These are phyloP conservation scores for Ceratorhiza oryzae-sativae DNA, from an alignment of 1,284 basidiomycete species.

Conservation along the genomic window DNA sequence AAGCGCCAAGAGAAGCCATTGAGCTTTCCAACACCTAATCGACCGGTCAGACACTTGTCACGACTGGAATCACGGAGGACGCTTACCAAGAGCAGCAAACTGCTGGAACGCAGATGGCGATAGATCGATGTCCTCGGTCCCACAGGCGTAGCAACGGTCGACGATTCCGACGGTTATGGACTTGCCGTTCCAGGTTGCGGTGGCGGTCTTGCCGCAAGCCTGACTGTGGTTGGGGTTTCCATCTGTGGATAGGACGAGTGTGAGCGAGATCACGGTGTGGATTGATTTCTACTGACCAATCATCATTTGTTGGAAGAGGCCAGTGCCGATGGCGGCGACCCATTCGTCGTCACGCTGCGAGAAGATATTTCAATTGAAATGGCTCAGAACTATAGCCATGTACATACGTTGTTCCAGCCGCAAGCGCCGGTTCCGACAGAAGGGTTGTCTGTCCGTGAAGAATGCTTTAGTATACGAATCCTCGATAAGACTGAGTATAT, in stretches of 20 bases:
- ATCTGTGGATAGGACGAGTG: not conserved
- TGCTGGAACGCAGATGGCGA: slow-evolving; percentile 16
- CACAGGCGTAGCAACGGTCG: slow-evolving; percentile 27
- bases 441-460: not conserved
- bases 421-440: not conserved
- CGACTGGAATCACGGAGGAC: too few species aligned
- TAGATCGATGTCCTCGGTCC: slow-evolving; percentile 12
- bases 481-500: not conserved
- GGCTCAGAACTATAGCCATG: not conserved
- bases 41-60: not conserved
- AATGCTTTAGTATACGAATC: not conserved
- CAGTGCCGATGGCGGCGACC: not conserved
- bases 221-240: slow-evolving; percentile 18
- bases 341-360: not conserved
- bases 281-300: not conserved
- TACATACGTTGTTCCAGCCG: not conserved
- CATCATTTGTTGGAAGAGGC: slow-evolving; percentile 8
- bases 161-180: slow-evolving; percentile 3
- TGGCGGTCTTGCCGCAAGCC: slow-evolving; percentile 11
- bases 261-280: not conserved
- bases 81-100: slow-evolving; percentile 11
- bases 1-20: slow-evolving; percentile 13
- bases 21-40: slow-evolving; percentile 9
- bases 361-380: not conserved
- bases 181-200: slow-evolving; percentile 8